Conservation (phyloP, 2,329 filamentous ascomycete genomes). For the Botryotinia globosa region DNA sequence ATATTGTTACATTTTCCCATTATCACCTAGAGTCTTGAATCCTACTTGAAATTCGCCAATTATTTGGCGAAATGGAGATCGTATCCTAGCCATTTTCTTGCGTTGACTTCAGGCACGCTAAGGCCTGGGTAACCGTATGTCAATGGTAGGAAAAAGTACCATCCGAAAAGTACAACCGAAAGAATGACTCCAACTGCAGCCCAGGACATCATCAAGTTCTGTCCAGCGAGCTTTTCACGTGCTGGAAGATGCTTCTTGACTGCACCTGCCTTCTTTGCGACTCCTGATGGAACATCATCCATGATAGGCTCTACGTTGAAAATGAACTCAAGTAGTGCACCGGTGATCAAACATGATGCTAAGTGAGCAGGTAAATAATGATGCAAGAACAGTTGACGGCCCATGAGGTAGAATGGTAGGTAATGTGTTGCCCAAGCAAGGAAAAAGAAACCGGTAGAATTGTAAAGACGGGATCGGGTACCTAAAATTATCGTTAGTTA, state of each 20-base stretch:
- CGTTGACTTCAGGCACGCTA: conserved; percentile 70
- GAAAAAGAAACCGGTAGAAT: conserved; percentile 99
- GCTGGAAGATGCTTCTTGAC: conserved; percentile 67
- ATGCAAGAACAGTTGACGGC: conserved; percentile 94
- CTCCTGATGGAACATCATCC: conserved; percentile 46
- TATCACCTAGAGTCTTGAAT: background rate
- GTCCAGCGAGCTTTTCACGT: conserved; percentile 73
- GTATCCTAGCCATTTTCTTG: conserved; percentile 94
- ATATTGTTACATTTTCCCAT: conserved; percentile 1
- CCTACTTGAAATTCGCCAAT: background rate
- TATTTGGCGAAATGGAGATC: conserved; percentile 98
- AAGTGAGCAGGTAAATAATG: conserved; percentile 96
- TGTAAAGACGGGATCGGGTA: conserved; percentile 90
- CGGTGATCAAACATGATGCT: conserved; percentile 84
- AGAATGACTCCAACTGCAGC: conserved; percentile 71
- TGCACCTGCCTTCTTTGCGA: conserved; percentile 46
- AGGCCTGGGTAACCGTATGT: conserved; percentile 95
- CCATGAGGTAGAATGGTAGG: conserved; percentile 97
- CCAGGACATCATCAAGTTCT: conserved; percentile 78
- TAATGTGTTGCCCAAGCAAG: conserved; percentile 97
- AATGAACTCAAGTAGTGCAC: conserved; percentile 89
- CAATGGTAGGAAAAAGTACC: conserved; percentile 90
- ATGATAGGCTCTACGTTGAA: conserved; percentile 81
- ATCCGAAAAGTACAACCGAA: conserved; percentile 66
- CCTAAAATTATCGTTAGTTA: conserved; percentile 50